Base-by-base conservation (phyloP, 768 basidiomycete species). In the Mycena crocata region DNA sequence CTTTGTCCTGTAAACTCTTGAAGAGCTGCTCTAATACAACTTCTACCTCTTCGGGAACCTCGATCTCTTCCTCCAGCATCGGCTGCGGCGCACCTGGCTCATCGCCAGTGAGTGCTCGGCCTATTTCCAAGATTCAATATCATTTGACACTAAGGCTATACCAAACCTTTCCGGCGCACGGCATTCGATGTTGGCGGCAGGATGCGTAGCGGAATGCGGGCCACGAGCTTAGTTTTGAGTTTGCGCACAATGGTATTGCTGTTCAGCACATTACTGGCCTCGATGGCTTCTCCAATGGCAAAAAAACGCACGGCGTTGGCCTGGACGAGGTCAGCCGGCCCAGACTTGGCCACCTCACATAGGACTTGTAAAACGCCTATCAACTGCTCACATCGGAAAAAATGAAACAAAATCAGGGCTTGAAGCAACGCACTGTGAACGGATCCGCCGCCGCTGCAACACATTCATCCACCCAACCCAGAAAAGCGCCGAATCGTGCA, bases 1-100 rank as follows among this genome's bases (percentile, higher is more conserved):
- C 96, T 78, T 89, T 93, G 75, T 99, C 96, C 72, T 93, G 90
- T 28, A 99, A 78, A 26, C 84, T 82, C 49, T 82, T 82, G 67
- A 99, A 89, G 2, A 98, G 77, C 26, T 89, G 85, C 66, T 93
- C 91, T 5, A 98, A 77, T 31, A 90, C 83, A 1, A 78, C 77
- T 72, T 99, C 98, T 5, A 95, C 85, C 60, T 91, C 90, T 49
- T 92, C 90, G 2, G 96, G 91, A 9, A 95, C 83, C 21, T 96
- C 92, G 15, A 85, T 71, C 26, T 88, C 86, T 14, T 83, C 78
- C 26, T 81, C 81, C 23, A 42, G 60, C 57, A 62, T 28, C 56
- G 46, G 21, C 39, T 73, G 68, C 19, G 68, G 71, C 24, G 58
- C 63, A 31, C 55, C 59, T 28, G 63, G 59, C 55, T 61, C 70